phyloP scores from a whole-genome alignment of 768 basidiomycete species.

The Tricholoma bakamatsutake region DNA sequence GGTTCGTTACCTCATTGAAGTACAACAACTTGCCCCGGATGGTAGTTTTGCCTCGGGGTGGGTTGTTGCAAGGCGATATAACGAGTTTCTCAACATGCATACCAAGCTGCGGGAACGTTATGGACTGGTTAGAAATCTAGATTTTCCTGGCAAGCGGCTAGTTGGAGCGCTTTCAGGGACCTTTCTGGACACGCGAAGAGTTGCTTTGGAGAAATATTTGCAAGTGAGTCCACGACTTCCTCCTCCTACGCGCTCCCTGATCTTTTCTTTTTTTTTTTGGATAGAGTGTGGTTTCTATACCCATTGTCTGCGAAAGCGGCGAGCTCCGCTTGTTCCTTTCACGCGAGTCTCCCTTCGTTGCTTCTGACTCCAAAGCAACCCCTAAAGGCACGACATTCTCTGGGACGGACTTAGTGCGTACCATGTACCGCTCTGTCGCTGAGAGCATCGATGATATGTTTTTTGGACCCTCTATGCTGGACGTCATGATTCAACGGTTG shows the following conservation, averaged over 20 bases:
- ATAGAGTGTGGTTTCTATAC: conserved; percentile 69
- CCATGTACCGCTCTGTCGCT: conserved; percentile 86
- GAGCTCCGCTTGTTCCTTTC: conserved; percentile 85
- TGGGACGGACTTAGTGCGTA: conserved; percentile 73
- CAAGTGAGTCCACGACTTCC: conserved; percentile 51
- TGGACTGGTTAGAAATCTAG: conserved; percentile 57
- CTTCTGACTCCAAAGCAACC: conserved; percentile 37
- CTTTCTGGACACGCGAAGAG: conserved; percentile 78
- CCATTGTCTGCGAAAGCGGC: conserved; percentile 72
- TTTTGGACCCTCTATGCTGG: conserved; percentile 93
- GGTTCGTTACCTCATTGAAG: conserved; percentile 86
- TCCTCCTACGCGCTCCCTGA: not conserved
- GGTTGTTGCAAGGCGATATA: conserved; percentile 91
- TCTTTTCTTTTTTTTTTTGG: no score
- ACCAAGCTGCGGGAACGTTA: conserved; percentile 78
- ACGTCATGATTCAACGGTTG: conserved; percentile 88
- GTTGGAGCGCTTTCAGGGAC: conserved; percentile 83
- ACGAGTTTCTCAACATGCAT: conserved; percentile 90
- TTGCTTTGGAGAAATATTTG: conserved; percentile 82
- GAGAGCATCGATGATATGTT: conserved; percentile 97
- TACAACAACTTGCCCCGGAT: conserved; percentile 81
- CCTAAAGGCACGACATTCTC: conserved; percentile 49
- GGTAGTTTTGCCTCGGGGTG: conserved; percentile 81
- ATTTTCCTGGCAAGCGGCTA: conserved; percentile 92
- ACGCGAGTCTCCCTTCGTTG: conserved; percentile 77